A percentile compares a stretch with the other conserved stretches of the same genome.
Evolutionary conservation across 2,329 filamentous ascomycete species (phyloP).

Genomic region (Penicillium sp.): DNA sequence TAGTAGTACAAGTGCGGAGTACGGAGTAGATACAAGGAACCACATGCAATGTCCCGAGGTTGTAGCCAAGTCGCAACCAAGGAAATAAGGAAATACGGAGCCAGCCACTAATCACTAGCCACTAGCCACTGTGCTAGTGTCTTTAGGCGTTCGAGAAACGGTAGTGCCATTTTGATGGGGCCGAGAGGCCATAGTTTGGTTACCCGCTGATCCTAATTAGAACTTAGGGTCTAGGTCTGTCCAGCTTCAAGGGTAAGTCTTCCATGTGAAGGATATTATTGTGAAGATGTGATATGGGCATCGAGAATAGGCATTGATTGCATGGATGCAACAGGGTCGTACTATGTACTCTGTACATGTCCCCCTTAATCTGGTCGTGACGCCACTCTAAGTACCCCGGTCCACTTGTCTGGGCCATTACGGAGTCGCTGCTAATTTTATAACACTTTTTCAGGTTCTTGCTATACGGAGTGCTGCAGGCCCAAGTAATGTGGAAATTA

Average conservation of each 20-base stretch:
- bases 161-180: background rate
- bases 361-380: constrained; percentile 7
- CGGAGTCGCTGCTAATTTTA: constrained; percentile 9
- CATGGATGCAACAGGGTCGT: too few relatives aligned
- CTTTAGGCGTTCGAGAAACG: background rate
- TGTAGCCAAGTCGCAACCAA: background rate
- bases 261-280: background rate
- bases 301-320: too few relatives aligned
- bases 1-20: background rate
- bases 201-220: constrained; percentile 9
- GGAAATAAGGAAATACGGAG: background rate
- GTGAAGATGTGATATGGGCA: too few relatives aligned
- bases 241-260: background rate
- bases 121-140: background rate
- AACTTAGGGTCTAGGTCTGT: background rate
- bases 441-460: background rate
- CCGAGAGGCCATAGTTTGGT: background rate
- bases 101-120: background rate
- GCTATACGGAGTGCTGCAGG: background rate
- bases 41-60: background rate
- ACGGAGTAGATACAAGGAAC: background rate
- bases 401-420: constrained; percentile 7
- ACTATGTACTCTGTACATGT: too few relatives aligned
- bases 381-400: constrained; percentile 2
- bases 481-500: background rate